Evolutionary conservation across 2,329 filamentous ascomycete genomes (phyloP).

Genomic region (Cladobotryum mycophilum): DNA sequence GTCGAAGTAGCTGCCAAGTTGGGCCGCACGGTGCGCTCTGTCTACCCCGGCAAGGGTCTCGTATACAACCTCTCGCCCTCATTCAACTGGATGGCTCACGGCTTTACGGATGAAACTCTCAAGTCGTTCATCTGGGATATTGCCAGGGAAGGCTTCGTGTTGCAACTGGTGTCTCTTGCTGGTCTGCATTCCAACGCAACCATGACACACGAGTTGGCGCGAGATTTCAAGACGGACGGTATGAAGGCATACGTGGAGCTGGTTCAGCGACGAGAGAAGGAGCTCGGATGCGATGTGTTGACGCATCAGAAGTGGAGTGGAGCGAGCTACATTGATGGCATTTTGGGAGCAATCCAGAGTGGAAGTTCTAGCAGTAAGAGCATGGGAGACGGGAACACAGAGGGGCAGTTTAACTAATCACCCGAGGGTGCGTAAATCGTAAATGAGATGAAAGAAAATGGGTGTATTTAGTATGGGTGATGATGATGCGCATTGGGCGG

Average conservation of each 20-base stretch:
- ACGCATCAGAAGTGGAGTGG: slow-evolving; percentile 86
- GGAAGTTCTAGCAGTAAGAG: slow-evolving; percentile 84
- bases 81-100: slow-evolving; percentile 98
- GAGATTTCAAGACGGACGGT: slow-evolving; percentile 78
- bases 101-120: slow-evolving; percentile 75
- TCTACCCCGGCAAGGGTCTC: slow-evolving; percentile 73
- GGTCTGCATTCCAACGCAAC: slow-evolving; percentile 61
- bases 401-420: slow-evolving; percentile 53
- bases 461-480: neutral
- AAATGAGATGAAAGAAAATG: neutral
- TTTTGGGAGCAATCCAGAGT: slow-evolving; percentile 83
- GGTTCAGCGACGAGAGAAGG: slow-evolving; percentile 85
- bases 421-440: neutral
- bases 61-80: slow-evolving; percentile 96
- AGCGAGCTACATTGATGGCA: slow-evolving; percentile 73
- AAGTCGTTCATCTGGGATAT: slow-evolving; percentile 96
- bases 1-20: slow-evolving; percentile 72
- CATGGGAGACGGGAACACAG: slow-evolving; percentile 93
- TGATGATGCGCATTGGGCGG: slow-evolving; percentile 11
- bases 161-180: slow-evolving; percentile 62
- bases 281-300: slow-evolving; percentile 82
- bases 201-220: slow-evolving; percentile 66
- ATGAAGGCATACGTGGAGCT: slow-evolving; percentile 98
- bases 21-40: slow-evolving; percentile 65
- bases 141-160: slow-evolving; percentile 73